A percentile compares a stretch with the other conserved stretches of the same genome.
Evolutionary conservation across 768 basidiomycete genomes (phyloP).

Genomic region (Termitomyces sp.): DNA sequence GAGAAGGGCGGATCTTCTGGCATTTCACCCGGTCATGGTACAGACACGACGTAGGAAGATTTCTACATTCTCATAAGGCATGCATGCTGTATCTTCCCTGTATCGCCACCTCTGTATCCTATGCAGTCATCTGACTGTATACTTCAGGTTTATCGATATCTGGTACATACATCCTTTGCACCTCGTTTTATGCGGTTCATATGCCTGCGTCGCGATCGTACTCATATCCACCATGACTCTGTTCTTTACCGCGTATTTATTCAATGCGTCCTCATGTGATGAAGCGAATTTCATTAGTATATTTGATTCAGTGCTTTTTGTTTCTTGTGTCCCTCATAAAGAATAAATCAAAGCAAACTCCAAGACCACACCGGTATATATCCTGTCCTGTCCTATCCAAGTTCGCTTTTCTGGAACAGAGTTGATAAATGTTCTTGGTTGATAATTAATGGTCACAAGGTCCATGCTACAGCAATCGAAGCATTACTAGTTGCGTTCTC

Average conservation of each 20-base stretch:
- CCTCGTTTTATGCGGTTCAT: not conserved
- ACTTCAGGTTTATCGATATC: not conserved
- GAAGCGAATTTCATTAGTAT: not conserved
- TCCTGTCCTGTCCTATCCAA: too few species aligned
- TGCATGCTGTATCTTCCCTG: not conserved
- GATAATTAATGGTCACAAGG: not conserved
- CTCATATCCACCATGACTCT: not conserved
- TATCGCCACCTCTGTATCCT: not conserved
- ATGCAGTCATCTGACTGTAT: not conserved
- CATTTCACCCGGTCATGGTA: not conserved
- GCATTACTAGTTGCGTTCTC: constrained; percentile 4
- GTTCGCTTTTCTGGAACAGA: not conserved
- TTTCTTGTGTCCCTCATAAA: not conserved
- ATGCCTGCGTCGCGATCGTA: not conserved
- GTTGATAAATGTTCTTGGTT: not conserved
- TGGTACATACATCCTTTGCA: not conserved
- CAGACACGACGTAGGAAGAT: not conserved
- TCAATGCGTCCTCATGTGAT: not conserved
- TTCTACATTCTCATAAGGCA: not conserved
- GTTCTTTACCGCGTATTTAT: not conserved
- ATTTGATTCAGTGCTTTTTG: not conserved
- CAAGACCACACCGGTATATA: not conserved
- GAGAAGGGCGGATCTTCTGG: not conserved
- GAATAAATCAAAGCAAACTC: not conserved
- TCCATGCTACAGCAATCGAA: not conserved